These are phyloP conservation scores for Trypanosoma cruzi DNA, from an alignment of 208 protist species.

Conservation along the genomic window DNA sequence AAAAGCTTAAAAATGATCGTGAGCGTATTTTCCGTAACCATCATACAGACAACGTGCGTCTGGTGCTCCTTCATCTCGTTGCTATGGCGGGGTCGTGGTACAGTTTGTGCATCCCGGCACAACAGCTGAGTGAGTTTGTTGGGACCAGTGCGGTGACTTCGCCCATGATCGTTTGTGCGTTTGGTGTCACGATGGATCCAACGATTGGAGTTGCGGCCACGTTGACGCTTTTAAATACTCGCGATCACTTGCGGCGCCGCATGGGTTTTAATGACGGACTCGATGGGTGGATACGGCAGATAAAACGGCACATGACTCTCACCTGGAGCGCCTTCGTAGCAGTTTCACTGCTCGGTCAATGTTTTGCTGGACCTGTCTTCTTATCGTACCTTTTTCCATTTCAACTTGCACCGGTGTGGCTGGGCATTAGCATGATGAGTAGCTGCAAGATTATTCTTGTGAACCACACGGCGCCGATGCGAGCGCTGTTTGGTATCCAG, in stretches of 20 bases:
- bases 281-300: slow-evolving; percentile 48
- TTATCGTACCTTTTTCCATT: slow-evolving; percentile 55
- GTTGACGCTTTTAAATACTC: slow-evolving; percentile 56
- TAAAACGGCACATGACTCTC: slow-evolving; percentile 17
- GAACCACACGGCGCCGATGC: slow-evolving; percentile 56
- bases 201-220: slow-evolving; percentile 57
- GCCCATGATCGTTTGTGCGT: slow-evolving; percentile 20
- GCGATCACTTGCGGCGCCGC: slow-evolving; percentile 54
- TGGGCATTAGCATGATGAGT: slow-evolving; percentile 59
- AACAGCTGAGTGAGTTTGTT: slow-evolving; percentile 55
- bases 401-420: slow-evolving; percentile 78
- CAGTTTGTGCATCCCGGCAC: slow-evolving; percentile 56
- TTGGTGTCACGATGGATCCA: slow-evolving; percentile 45
- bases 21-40: slow-evolving; percentile 73
- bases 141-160: slow-evolving; percentile 33
- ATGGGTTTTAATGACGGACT: slow-evolving; percentile 73
- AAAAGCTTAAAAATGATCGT: slow-evolving; percentile 88
- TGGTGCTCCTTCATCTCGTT: slow-evolving; percentile 51
- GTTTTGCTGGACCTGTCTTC: slow-evolving; percentile 4
- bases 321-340: slow-evolving; percentile 34
- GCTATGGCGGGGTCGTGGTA: slow-evolving; percentile 40
- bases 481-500: slow-evolving; percentile 44
- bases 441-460: slow-evolving; percentile 52
- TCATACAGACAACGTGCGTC: slow-evolving; percentile 77
- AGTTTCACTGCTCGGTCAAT: slow-evolving; percentile 18